phyloP scores from a whole-genome alignment of 139 green algal species.

The Astrephomene gubernaculifera region DNA sequence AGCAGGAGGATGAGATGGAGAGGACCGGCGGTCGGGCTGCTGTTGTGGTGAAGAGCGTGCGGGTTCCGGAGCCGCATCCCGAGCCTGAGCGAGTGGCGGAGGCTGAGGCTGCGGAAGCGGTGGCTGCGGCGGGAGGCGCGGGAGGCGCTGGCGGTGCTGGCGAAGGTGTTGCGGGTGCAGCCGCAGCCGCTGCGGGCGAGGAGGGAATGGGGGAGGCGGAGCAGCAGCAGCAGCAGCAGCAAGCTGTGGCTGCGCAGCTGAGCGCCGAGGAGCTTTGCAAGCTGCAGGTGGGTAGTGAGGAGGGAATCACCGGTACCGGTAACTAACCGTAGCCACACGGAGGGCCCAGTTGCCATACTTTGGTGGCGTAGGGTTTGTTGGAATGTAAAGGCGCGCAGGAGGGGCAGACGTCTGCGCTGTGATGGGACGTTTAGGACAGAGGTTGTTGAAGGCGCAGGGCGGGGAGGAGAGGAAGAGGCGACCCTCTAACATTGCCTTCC shows the following conservation, averaged over 20 bases:
- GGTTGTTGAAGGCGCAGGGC: no score
- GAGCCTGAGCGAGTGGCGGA: neutral
- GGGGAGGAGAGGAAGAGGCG: no score
- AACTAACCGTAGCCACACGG: no score
- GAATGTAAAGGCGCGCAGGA: no score
- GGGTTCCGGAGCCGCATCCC: neutral
- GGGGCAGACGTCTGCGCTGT: no score
- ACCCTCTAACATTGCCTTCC: no score
- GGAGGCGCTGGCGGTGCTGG: neutral
- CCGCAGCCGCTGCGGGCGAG: no score
- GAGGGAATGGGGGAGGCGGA: no score
- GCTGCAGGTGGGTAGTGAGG: constrained; percentile 1
- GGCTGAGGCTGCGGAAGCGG: neutral
- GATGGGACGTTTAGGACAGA: no score
- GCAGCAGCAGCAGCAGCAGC: neutral
- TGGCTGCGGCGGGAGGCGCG: neutral
- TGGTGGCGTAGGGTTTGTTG: no score
- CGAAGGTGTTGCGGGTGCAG: neutral
- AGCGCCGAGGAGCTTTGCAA: neutral
- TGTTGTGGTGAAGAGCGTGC: neutral
- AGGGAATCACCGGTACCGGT: neutral
- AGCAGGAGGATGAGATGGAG: no score
- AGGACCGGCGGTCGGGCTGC: neutral
- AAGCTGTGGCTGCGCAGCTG: neutral
- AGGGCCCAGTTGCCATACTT: no score